Evolutionary conservation across 371 early-diverging fungal species (phyloP).

Genomic region (Mortierella sp.): DNA sequence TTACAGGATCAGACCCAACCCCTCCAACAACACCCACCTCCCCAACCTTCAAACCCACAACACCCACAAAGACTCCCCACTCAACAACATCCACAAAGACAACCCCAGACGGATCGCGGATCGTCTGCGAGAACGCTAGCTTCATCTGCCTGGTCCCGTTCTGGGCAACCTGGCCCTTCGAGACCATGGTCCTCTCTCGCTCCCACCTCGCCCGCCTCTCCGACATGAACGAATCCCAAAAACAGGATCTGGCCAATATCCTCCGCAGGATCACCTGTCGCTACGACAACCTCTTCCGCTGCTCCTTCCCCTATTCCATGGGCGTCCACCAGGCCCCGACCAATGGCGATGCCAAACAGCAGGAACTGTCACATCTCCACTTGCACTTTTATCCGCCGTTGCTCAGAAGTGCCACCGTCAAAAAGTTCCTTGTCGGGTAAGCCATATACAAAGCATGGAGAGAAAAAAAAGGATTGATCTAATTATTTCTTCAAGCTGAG

Average conservation of each 20-base stretch:
- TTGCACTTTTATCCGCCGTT: conserved; percentile 96
- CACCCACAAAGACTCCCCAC: neutral
- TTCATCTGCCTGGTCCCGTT: conserved; percentile 92
- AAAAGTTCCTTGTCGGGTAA: conserved; percentile 96
- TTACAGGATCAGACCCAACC: conserved; percentile 1
- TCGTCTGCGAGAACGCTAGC: conserved; percentile 83
- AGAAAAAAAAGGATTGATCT: neutral
- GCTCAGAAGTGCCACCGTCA: conserved; percentile 87
- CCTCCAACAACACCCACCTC: conserved; percentile 8
- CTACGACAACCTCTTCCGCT: conserved; percentile 93
- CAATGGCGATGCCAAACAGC: conserved; percentile 60
- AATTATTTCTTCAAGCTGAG: neutral
- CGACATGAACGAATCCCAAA: conserved; percentile 64
- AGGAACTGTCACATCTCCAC: conserved; percentile 81
- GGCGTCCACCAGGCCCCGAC: conserved; percentile 90
- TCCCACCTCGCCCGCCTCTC: conserved; percentile 70
- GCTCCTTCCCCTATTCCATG: conserved; percentile 97
- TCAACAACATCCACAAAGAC: conserved; percentile 8
- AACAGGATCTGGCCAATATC: conserved; percentile 78
- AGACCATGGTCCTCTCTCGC: conserved; percentile 87
- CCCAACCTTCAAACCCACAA: neutral
- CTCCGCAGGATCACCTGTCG: conserved; percentile 80
- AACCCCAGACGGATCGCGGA: conserved; percentile 68
- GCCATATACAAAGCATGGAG: neutral
- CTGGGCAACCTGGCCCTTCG: conserved; percentile 98